Conservation (phyloP, 163 green algal species). For the Prototheca cutis region DNA sequence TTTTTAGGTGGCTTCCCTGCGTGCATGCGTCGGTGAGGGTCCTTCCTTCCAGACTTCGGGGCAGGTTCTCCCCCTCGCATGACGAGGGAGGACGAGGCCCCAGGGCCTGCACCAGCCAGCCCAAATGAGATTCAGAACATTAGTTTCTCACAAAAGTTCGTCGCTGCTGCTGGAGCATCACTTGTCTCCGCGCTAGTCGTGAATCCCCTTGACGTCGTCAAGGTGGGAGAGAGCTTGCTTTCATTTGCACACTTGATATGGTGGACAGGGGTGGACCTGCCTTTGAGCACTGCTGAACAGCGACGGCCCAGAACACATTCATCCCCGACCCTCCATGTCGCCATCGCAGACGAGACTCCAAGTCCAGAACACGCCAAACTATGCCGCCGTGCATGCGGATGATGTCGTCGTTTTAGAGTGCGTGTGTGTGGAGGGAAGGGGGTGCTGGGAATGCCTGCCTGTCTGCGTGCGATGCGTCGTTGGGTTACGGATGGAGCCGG, state of each 20-base stretch:
- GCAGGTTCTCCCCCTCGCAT: background rate
- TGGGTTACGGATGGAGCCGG: no score
- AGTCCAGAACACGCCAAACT: slow-evolving; percentile 29
- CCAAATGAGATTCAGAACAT: background rate
- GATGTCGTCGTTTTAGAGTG: slow-evolving; percentile 28
- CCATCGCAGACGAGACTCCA: slow-evolving; percentile 57
- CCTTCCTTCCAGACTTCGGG: no score
- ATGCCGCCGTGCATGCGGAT: background rate
- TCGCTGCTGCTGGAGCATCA: slow-evolving; percentile 63
- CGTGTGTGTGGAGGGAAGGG: no score
- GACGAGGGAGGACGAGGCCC: background rate
- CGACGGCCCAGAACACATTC: no score
- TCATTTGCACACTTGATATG: background rate
- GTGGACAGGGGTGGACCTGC: no score
- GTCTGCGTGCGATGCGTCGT: no score
- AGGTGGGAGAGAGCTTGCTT: slow-evolving; percentile 38
- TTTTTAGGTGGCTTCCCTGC: no score
- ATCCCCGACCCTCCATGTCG: background rate
- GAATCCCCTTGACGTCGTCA: slow-evolving; percentile 84
- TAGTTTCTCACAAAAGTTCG: slow-evolving; percentile 13
- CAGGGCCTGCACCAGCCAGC: no score
- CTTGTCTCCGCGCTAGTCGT: slow-evolving; percentile 62
- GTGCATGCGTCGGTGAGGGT: no score
- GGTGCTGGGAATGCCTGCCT: no score
- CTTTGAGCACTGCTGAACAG: no score